Conservation (phyloP, 192 early-diverging fungal genomes). For the Powellomyces hirtus region DNA sequence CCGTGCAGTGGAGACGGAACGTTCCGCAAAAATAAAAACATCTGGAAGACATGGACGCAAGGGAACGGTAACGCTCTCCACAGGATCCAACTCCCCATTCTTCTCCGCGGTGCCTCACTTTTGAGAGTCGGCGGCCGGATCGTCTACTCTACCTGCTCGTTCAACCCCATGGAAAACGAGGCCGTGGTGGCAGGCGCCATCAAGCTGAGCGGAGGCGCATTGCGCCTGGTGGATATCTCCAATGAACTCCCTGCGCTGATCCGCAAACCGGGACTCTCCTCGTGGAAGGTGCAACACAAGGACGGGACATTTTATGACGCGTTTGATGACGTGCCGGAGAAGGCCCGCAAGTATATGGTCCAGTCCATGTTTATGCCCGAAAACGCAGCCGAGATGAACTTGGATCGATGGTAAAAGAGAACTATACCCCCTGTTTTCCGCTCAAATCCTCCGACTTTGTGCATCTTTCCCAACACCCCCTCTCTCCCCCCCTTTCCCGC, state of each 20-base stretch:
- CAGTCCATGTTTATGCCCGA: slow-evolving; percentile 44
- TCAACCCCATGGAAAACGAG: slow-evolving; percentile 98
- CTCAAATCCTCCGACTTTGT: not conserved
- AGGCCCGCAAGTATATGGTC: slow-evolving; percentile 6
- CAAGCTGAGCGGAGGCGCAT: slow-evolving; percentile 51
- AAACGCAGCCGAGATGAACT: slow-evolving; percentile 28
- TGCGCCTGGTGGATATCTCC: slow-evolving; percentile 87
- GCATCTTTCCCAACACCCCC: too few relatives aligned
- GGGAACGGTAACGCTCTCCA: slow-evolving; percentile 79
- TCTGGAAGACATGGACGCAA: slow-evolving; percentile 86
- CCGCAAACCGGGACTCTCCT: slow-evolving; percentile 74
- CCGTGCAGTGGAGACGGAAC: slow-evolving; percentile 99
- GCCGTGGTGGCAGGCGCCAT: slow-evolving; percentile 73
- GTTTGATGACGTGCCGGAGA: slow-evolving; percentile 29
- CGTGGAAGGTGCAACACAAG: slow-evolving; percentile 85
- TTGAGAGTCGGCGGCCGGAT: slow-evolving; percentile 87
- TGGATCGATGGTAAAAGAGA: slow-evolving; percentile 49
- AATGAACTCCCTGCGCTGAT: slow-evolving; percentile 73
- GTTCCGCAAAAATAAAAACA: slow-evolving; percentile 88
- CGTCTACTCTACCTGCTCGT: slow-evolving; percentile 98
- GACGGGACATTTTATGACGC: slow-evolving; percentile 52
- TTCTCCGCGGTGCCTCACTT: slow-evolving; percentile 82
- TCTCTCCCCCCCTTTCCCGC: too few relatives aligned
- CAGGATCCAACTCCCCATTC: slow-evolving; percentile 79
- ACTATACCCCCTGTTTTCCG: not conserved